phyloP scores from a whole-genome alignment of 495 filamentous ascomycete genomes.

The Corynascus novoguineensis region DNA sequence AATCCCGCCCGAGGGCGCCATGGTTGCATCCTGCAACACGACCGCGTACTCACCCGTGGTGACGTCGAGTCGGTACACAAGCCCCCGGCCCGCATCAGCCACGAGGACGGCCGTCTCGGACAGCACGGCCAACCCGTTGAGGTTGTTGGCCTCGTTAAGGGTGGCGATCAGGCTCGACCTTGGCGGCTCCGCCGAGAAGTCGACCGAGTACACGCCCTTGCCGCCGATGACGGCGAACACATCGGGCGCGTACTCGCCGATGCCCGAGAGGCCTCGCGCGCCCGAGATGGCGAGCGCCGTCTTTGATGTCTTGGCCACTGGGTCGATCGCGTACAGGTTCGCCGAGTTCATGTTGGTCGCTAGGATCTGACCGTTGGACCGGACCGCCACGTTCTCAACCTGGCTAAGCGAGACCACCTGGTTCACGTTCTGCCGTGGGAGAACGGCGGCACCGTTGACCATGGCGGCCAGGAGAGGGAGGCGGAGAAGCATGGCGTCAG shows the following conservation, averaged over 20 bases:
- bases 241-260: constrained; percentile 39
- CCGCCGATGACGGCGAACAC: constrained; percentile 40
- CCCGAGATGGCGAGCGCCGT: constrained; percentile 32
- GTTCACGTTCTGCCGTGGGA: constrained; percentile 15
- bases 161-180: constrained; percentile 31
- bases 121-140: constrained; percentile 38
- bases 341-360: constrained; percentile 37
- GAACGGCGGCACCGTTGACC: not conserved
- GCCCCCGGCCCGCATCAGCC: constrained; percentile 37
- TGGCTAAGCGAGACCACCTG: constrained; percentile 34
- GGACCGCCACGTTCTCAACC: constrained; percentile 45
- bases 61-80: constrained; percentile 38
- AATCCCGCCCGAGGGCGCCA: constrained; percentile 34
- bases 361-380: constrained; percentile 42
- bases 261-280: constrained; percentile 36
- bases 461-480: constrained; percentile 3
- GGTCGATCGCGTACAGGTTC: constrained; percentile 32
- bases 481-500: not conserved
- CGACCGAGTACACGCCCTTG: constrained; percentile 38
- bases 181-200: constrained; percentile 32
- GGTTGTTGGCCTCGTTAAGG: constrained; percentile 36
- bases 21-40: constrained; percentile 35
- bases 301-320: constrained; percentile 29
- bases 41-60: constrained; percentile 32
- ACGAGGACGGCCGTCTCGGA: constrained; percentile 37